Conservation (phyloP, 805 yeast species). For the Metschnikowia kunwiensis region DNA sequence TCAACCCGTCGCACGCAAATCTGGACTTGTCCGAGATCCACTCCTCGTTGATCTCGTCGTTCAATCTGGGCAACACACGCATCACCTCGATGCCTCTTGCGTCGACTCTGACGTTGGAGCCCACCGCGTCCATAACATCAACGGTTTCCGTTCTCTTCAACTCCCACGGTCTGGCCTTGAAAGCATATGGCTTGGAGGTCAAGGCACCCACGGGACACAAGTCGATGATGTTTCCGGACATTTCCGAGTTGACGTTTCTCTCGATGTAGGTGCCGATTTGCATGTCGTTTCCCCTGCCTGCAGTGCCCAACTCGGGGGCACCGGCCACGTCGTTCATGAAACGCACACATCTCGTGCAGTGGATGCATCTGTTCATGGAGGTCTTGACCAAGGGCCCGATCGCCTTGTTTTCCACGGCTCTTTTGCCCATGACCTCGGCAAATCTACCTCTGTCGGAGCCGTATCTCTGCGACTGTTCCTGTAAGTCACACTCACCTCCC, state of each 20-base stretch:
- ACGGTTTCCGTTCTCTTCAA: conserved; percentile 82
- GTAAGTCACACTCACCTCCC: conserved; percentile 92
- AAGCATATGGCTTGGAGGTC: conserved; percentile 88
- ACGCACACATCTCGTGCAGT: conserved; percentile 88
- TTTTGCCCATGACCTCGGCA: conserved; percentile 74
- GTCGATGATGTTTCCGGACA: conserved; percentile 84
- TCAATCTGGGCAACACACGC: conserved; percentile 81
- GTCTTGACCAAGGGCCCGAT: conserved; percentile 88
- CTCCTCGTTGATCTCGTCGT: conserved; percentile 85
- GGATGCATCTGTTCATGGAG: conserved; percentile 89
- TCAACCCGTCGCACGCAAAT: conserved; percentile 81
- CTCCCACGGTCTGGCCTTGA: conserved; percentile 92
- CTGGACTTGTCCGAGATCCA: conserved; percentile 89
- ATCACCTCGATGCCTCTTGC: conserved; percentile 83
- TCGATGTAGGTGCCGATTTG: conserved; percentile 89
- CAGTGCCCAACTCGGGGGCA: conserved; percentile 84
- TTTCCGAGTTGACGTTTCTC: conserved; percentile 77
- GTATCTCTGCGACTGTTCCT: conserved; percentile 79
- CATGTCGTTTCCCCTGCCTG: conserved; percentile 90
- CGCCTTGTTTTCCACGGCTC: conserved; percentile 89
- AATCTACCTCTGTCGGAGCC: conserved; percentile 88
- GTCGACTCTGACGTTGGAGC: conserved; percentile 80
- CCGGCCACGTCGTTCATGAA: conserved; percentile 90
- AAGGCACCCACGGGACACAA: conserved; percentile 91
- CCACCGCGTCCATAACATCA: conserved; percentile 80